Percentiles rank a stretch among this genome's conserved stretches.
Evolutionary conservation across 345 rosid species (phyloP).

Genomic region (Syzygium oleosum): DNA sequence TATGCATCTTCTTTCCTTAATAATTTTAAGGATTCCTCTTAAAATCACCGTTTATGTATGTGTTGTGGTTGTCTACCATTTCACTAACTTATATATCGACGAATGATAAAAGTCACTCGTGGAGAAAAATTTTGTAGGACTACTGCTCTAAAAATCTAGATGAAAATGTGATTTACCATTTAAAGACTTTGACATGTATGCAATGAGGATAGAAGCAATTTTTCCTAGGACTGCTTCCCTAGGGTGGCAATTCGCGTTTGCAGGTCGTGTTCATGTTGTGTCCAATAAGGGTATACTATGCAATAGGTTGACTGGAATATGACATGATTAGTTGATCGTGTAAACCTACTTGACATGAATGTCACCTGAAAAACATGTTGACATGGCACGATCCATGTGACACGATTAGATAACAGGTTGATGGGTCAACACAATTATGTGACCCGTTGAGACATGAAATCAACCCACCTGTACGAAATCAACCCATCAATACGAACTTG

Average conservation of each 20-base stretch:
- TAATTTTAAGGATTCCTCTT: neutral
- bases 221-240: neutral
- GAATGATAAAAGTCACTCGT: neutral
- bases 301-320: neutral
- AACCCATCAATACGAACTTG: neutral
- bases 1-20: conserved; percentile 1
- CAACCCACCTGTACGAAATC: neutral
- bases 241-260: neutral
- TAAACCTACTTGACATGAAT: neutral
- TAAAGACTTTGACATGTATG: neutral
- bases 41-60: neutral
- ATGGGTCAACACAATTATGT: neutral
- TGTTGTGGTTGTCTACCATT: neutral
- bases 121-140: neutral
- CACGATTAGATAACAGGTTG: neutral
- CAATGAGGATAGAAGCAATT: neutral
- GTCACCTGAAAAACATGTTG: neutral
- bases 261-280: neutral
- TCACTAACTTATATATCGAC: neutral
- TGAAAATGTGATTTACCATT: neutral
- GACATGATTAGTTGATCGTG: neutral
- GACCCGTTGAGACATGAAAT: neutral
- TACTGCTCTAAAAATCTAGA: neutral
- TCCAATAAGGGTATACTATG: neutral
- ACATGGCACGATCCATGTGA: neutral